Conservation (phyloP, 768 basidiomycete genomes). For the Phanerochaete sordida region DNA sequence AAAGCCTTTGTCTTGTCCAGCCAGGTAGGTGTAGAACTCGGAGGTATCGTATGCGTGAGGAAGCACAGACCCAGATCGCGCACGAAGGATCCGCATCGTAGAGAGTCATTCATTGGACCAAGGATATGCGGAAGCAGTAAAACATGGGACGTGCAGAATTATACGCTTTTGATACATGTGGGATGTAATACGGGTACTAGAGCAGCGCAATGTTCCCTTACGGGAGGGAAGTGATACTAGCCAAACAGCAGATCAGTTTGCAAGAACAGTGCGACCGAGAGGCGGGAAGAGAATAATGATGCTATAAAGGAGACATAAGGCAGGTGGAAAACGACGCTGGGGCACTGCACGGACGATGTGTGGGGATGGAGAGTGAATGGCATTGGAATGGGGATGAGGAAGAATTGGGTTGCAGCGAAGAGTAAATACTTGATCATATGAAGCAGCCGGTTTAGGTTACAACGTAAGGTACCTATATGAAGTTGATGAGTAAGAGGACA, state of each 20-base stretch:
- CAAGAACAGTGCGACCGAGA: constrained; percentile 8
- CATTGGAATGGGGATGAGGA: not conserved
- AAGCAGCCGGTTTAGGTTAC: constrained; percentile 11
- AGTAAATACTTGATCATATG: constrained; percentile 11
- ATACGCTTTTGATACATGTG: constrained; percentile 17
- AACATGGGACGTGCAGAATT: constrained; percentile 9
- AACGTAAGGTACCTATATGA: constrained; percentile 16
- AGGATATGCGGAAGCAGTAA: not conserved
- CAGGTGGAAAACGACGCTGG: not conserved
- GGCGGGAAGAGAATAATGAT: constrained; percentile 2
- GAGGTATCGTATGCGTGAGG: too few relatives aligned
- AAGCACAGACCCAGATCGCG: too few relatives aligned
- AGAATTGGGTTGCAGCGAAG: not conserved
- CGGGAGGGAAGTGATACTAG: constrained; percentile 11
- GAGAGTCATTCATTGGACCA: not conserved
- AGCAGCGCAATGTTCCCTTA: constrained; percentile 14
- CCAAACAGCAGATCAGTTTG: constrained; percentile 19
- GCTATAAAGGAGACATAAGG: constrained; percentile 5
- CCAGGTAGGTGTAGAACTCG: too few relatives aligned
- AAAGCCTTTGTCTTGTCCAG: too few relatives aligned
- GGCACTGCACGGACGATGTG: constrained; percentile 3
- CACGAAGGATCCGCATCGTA: too few relatives aligned
- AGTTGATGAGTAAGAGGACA: constrained; percentile 8
- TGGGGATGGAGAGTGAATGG: not conserved
- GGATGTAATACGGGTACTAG: constrained; percentile 12